Percentiles rank a stretch among this genome's conserved stretches.
Evolutionary conservation across 1,284 basidiomycete genomes (phyloP).

Genomic region (Golubevia pallescens): DNA sequence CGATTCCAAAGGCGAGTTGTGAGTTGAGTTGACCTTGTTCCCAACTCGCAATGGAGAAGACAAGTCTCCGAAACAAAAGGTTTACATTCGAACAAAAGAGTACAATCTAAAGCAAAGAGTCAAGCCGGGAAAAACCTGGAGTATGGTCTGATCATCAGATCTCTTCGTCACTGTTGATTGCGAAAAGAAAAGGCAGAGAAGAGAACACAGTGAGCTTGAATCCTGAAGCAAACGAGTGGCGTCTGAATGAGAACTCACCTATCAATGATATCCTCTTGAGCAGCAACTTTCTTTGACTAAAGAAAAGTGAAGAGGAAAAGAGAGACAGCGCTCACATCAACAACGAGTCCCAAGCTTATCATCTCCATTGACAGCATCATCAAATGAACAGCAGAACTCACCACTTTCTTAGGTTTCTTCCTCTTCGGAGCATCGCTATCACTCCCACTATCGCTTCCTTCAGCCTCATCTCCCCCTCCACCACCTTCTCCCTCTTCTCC

Average conservation of each 20-base stretch:
- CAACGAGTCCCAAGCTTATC: slow-evolving; percentile 6
- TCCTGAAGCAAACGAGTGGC: too few relatives aligned
- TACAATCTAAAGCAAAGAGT: too few relatives aligned
- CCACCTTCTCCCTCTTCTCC: slow-evolving; percentile 5
- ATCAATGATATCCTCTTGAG: too few relatives aligned
- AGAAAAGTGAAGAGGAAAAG: background rate
- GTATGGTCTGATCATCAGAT: too few relatives aligned
- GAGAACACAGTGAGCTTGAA: background rate
- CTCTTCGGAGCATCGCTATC: slow-evolving; percentile 13
- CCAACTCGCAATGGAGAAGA: too few relatives aligned
- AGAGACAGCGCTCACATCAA: background rate
- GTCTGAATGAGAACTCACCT: too few relatives aligned
- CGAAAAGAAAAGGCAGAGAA: background rate
- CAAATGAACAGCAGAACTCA: too few relatives aligned
- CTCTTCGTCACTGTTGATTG: slow-evolving; percentile 31
- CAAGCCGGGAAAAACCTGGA: too few relatives aligned
- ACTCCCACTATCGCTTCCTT: background rate
- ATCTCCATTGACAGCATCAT: slow-evolving; percentile 26
- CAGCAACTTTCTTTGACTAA: background rate
- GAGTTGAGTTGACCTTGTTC: too few relatives aligned
- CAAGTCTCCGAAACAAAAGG: too few relatives aligned
- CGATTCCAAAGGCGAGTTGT: too few relatives aligned
- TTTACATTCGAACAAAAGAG: too few relatives aligned
- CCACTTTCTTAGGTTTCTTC: slow-evolving; percentile 21
- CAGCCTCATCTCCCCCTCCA: slow-evolving; percentile 3